Evolutionary conservation across 1,284 basidiomycete species (phyloP).

Genomic region (Ceratobasidium sp.): DNA sequence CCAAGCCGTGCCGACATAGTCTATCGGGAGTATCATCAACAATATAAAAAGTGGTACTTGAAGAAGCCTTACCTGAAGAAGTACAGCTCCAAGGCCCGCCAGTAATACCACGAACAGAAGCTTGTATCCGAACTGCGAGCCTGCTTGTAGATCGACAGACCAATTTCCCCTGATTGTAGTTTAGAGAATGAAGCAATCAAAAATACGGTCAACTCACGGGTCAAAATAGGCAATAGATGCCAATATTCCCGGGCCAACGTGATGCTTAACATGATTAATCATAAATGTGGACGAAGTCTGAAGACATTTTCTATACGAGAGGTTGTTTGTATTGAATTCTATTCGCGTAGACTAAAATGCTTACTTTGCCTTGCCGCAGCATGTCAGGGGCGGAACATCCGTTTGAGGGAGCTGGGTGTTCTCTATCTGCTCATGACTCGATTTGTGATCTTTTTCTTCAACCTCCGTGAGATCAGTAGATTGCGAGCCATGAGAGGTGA

Average conservation of each 20-base stretch:
- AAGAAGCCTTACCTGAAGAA: conserved; percentile 71
- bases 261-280: conserved; percentile 22
- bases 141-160: conserved; percentile 81
- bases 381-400: background rate
- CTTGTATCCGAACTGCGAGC: conserved; percentile 83
- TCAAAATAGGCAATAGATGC: conserved; percentile 44
- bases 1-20: conserved; percentile 50
- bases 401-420: background rate
- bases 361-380: background rate
- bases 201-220: conserved; percentile 29
- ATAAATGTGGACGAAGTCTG: background rate
- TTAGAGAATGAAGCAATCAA: too few species aligned
- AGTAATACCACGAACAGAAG: conserved; percentile 89
- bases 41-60: background rate
- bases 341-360: background rate
- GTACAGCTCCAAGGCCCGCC: conserved; percentile 84
- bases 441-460: background rate
- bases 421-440: background rate
- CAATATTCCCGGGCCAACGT: conserved; percentile 31
- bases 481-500: background rate
- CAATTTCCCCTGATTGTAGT: conserved; percentile 78
- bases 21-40: conserved; percentile 51
- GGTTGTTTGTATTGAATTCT: background rate
- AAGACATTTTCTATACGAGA: background rate
- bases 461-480: background rate